Conservation (phyloP, 202 grass and related monocot species). For the Bolboschoenoplectus hybrid region DNA sequence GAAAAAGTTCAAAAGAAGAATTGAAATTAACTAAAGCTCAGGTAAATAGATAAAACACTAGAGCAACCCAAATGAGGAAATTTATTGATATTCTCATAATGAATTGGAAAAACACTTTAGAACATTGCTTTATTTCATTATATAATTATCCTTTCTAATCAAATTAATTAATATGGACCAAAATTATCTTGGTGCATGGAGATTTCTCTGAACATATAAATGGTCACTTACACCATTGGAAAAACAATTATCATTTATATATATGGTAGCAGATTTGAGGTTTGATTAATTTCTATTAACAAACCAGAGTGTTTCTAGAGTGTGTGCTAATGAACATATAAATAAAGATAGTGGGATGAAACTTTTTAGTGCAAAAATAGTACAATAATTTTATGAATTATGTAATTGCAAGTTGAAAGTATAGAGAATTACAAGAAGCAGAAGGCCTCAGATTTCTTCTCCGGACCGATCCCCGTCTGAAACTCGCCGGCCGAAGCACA, state of each 20-base stretch:
- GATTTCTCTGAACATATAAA: neutral
- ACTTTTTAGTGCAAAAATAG: neutral
- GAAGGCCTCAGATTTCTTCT: slow-evolving; percentile 36
- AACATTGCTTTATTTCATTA: neutral
- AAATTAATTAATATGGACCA: neutral
- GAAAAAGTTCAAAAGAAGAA: neutral
- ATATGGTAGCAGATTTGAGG: neutral
- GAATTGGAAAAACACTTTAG: neutral
- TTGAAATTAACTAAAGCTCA: neutral
- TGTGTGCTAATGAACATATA: neutral
- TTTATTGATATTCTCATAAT: neutral
- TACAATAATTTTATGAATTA: neutral
- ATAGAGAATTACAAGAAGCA: slow-evolving; percentile 39
- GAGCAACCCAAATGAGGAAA: neutral
- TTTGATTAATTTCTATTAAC: neutral
- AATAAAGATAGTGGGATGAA: neutral
- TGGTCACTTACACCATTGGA: neutral
- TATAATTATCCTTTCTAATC: neutral
- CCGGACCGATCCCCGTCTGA: neutral
- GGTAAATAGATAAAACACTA: neutral
- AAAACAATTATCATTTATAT: neutral
- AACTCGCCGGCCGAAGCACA: neutral
- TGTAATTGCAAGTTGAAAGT: neutral
- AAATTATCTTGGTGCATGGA: neutral
- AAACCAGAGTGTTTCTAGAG: neutral